Evolutionary conservation across 495 filamentous ascomycete species (phyloP), one percentile per base, ranked within the genome.

Genomic region (Penicillium manginii): DNA sequence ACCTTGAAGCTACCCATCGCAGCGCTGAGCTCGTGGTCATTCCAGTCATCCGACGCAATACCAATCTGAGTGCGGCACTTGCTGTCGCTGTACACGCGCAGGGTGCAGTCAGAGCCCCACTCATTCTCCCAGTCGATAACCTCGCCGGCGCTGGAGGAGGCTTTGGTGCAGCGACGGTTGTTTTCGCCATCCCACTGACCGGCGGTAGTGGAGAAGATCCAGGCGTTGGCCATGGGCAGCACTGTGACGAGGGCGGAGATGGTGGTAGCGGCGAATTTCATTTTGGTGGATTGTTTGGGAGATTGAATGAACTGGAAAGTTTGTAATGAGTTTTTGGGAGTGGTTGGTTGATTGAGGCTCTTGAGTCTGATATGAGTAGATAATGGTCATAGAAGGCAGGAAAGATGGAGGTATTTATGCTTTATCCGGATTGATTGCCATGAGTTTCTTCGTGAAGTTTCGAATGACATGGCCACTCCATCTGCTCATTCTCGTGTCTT

Each of bases 161-260:
- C 29, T 45, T 50, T 50, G 29, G 57, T 60, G 46, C 57, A 60
- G 45, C 35, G 11, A 12, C 47, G 45, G 57, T 55, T 55, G 51
- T 50, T n/a, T 8, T 60, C 51, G 52, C 57, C 22, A 33, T 55
- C 57, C 57, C 57, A 60, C 42, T 60, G 57, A 12, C 46, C 45
- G 33, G 43, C 46, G 51, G 51, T 29, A 46, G 35, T 60, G 45
- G 52, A 40, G 52, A 60, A 60, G 57, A 60, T 60, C 57, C 57
- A 60, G 52, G 57, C 57, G 35, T 60, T 60, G 45, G 57, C 43
- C 57, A 60, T 60, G 33, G 57, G 57, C 3, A 55, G 57, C 11
- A 55, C 52, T 33, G 57, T 29, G 22, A 50, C 12, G 35, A 60
- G 43, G 17, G 51, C n/a, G 23, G 57, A 51, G 52, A 60, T 43